These are phyloP conservation scores for Macrocystidia cucumis DNA, from an alignment of 1,284 basidiomycete species.

Conservation along the genomic window DNA sequence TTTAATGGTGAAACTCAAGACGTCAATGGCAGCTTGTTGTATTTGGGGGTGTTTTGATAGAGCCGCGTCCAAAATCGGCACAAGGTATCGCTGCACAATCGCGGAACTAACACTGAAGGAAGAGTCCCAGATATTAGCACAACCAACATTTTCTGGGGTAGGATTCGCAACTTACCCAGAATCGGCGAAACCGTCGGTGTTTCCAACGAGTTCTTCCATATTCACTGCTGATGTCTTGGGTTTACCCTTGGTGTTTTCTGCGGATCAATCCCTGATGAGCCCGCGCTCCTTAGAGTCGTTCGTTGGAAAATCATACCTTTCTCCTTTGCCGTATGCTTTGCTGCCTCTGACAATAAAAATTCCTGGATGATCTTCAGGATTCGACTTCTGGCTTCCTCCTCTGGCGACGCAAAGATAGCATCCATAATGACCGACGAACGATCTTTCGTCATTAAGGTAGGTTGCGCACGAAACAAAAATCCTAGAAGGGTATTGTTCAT, in stretches of 20 bases:
- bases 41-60: conserved; percentile 63
- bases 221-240: conserved; percentile 54
- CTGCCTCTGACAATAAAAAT: conserved; percentile 76
- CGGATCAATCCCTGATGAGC: too few species aligned
- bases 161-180: conserved; percentile 58
- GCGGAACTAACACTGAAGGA: conserved; percentile 79
- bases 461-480: conserved; percentile 89
- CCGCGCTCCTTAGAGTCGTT: too few species aligned
- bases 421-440: conserved; percentile 85
- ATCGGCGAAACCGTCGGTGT: conserved; percentile 90
- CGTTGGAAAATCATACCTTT: conserved; percentile 39
- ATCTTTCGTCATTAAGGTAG: conserved; percentile 79
- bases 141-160: neutral
- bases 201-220: conserved; percentile 91
- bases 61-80: conserved; percentile 76
- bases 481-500: conserved; percentile 32
- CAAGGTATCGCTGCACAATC: conserved; percentile 87
- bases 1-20: conserved; percentile 87
- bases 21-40: conserved; percentile 84
- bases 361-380: conserved; percentile 87
- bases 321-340: conserved; percentile 62
- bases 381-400: conserved; percentile 66
- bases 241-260: conserved; percentile 33
- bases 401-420: conserved; percentile 65
- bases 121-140: conserved; percentile 4